These are phyloP conservation scores for Agrocybe pediades DNA, from an alignment of 768 basidiomycete genomes.

Conservation along the genomic window DNA sequence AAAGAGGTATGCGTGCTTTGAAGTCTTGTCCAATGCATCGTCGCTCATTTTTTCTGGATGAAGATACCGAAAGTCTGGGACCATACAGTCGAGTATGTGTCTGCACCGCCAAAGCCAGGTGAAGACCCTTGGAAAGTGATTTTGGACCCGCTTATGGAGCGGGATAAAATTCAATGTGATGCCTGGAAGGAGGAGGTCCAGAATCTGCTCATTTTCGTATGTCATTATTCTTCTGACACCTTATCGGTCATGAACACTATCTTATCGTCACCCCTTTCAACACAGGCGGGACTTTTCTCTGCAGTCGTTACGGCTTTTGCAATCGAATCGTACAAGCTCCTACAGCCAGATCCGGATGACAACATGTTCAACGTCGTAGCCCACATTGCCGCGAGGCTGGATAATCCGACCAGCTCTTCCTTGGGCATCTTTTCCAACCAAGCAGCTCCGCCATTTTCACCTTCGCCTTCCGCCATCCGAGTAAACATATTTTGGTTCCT, in stretches of 20 bases:
- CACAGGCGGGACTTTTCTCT: conserved; percentile 22
- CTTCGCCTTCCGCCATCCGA: neutral
- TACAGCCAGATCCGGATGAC: conserved; percentile 13
- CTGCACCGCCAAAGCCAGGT: neutral
- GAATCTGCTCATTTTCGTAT: conserved; percentile 42
- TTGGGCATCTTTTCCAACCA: neutral
- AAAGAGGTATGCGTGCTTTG: neutral
- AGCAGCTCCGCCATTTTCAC: neutral
- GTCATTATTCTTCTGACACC: no score
- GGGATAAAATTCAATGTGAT: conserved; percentile 89
- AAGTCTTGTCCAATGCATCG: neutral
- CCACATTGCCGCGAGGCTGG: conserved; percentile 6
- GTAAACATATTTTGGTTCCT: conserved; percentile 5
- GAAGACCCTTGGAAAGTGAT: neutral
- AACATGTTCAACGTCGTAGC: conserved; percentile 4
- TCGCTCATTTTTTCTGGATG: neutral
- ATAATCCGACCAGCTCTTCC: neutral
- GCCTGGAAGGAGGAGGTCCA: conserved; percentile 60
- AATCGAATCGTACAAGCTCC: conserved; percentile 17
- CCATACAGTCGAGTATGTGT: neutral
- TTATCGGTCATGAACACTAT: no score
- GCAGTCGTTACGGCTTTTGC: conserved; percentile 20
- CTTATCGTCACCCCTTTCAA: no score
- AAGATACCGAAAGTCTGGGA: neutral
- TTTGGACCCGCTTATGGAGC: conserved; percentile 45